phyloP scores from a whole-genome alignment of 1,139 yeast genomes.

The Suhomyces taliae region DNA sequence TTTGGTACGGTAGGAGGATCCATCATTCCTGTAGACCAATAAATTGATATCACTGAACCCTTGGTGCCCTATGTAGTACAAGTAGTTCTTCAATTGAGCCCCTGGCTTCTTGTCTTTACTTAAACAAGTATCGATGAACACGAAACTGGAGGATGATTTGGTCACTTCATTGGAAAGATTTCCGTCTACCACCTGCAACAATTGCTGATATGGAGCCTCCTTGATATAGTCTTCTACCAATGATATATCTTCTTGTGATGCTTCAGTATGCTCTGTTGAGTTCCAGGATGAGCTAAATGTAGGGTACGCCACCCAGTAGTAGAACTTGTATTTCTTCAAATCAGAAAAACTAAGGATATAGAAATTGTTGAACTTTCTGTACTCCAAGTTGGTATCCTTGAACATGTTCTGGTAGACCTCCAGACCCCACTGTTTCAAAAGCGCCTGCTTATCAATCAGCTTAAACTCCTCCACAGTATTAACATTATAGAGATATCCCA shows the following conservation, averaged over 20 bases:
- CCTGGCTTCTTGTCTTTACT: slow-evolving; percentile 49
- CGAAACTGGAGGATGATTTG: slow-evolving; percentile 29
- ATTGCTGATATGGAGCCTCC: slow-evolving; percentile 7
- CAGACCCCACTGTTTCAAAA: slow-evolving; percentile 50
- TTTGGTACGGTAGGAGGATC: slow-evolving; percentile 25
- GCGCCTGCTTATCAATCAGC: slow-evolving; percentile 55
- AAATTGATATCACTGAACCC: slow-evolving; percentile 43
- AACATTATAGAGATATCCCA: slow-evolving; percentile 51
- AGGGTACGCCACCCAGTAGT: slow-evolving; percentile 89
- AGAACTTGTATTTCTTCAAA: slow-evolving; percentile 81
- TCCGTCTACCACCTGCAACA: slow-evolving; percentile 15
- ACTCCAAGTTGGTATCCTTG: slow-evolving; percentile 11
- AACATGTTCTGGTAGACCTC: slow-evolving; percentile 19
- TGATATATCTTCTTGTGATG: neutral
- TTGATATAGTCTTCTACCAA: neutral
- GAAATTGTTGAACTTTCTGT: slow-evolving; percentile 38
- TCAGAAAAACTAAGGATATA: slow-evolving; percentile 76
- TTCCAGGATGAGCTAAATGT: slow-evolving; percentile 51
- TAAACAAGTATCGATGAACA: slow-evolving; percentile 64
- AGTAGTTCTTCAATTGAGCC: slow-evolving; percentile 63
- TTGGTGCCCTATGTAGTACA: slow-evolving; percentile 50
- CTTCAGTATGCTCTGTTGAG: slow-evolving; percentile 7
- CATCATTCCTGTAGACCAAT: slow-evolving; percentile 27
- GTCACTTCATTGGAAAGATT: neutral
- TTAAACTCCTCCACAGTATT: slow-evolving; percentile 89